Evolutionary conservation across 23 red algal genomes (phyloP).

Genomic region (Gracilaria caudata): DNA sequence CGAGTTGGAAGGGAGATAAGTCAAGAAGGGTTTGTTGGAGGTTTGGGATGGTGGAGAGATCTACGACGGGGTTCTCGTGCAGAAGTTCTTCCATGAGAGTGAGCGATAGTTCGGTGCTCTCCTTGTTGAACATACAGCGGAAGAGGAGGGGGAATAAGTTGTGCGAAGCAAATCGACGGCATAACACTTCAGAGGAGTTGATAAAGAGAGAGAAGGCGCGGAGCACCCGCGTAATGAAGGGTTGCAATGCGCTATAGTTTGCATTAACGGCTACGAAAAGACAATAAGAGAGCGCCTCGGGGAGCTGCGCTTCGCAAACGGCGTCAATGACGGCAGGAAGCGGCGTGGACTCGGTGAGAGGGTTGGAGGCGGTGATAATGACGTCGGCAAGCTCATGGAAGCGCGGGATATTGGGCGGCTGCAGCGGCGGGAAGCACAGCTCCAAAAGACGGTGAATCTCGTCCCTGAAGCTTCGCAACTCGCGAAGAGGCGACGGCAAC

Average conservation of each 20-base stretch:
- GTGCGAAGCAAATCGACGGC: conserved; percentile 19
- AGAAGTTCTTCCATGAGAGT: conserved; percentile 62
- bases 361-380: background rate
- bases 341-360: conserved; percentile 15
- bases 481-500: background rate
- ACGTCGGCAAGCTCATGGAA: conserved; percentile 21
- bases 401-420: conserved; percentile 5
- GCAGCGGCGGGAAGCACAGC: conserved; percentile 18
- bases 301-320: conserved; percentile 34
- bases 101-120: conserved; percentile 48
- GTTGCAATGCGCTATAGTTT: background rate
- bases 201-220: conserved; percentile 20
- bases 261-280: conserved; percentile 42
- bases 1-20: conserved; percentile 61
- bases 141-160: conserved; percentile 58
- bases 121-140: conserved; percentile 34
- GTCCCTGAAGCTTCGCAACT: background rate
- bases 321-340: background rate
- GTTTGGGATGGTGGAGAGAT: conserved; percentile 55
- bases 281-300: conserved; percentile 12
- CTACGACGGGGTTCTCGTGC: conserved; percentile 32
- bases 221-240: conserved; percentile 3
- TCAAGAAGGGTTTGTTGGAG: conserved; percentile 27
- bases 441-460: conserved; percentile 10
- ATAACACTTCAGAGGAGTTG: conserved; percentile 2